phyloP scores from a whole-genome alignment of 805 yeast species.

The Diddensiella caesifluorescens region DNA sequence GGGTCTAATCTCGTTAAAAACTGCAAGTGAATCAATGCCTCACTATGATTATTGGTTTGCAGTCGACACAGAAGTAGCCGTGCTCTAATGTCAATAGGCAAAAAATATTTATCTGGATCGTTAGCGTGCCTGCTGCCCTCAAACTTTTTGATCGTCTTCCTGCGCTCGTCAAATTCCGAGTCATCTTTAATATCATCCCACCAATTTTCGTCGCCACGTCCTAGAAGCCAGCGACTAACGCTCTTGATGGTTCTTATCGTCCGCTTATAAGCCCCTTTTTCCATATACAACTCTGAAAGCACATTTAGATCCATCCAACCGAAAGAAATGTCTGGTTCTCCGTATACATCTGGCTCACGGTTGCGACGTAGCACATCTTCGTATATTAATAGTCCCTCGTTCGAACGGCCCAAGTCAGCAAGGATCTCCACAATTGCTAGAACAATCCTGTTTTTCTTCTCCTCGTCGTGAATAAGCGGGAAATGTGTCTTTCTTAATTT shows the following conservation, averaged over 20 bases:
- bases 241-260: slow-evolving; percentile 63
- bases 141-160: slow-evolving; percentile 28
- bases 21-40: slow-evolving; percentile 67
- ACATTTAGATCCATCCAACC: slow-evolving; percentile 89
- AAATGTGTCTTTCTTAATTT: slow-evolving; percentile 18
- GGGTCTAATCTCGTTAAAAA: slow-evolving; percentile 53
- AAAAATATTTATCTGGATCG: slow-evolving; percentile 30
- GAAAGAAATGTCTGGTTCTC: slow-evolving; percentile 37
- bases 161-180: slow-evolving; percentile 74
- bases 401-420: slow-evolving; percentile 49
- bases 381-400: slow-evolving; percentile 72
- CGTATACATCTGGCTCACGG: slow-evolving; percentile 28
- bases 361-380: slow-evolving; percentile 58
- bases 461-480: slow-evolving; percentile 5
- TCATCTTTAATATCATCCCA: slow-evolving; percentile 68
- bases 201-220: slow-evolving; percentile 55
- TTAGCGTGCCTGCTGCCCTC: slow-evolving; percentile 4
- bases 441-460: slow-evolving; percentile 10
- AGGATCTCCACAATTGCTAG: slow-evolving; percentile 30
- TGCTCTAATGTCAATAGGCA: slow-evolving; percentile 85
- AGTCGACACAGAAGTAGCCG: slow-evolving; percentile 74
- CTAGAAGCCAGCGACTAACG: slow-evolving; percentile 79
- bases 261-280: slow-evolving; percentile 55
- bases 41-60: slow-evolving; percentile 47
- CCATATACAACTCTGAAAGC: slow-evolving; percentile 70